Percentiles rank a stretch among this genome's conserved stretches.
Conservation (phyloP, 495 filamentous ascomycete genomes). For the Trichoderma reesei region DNA sequence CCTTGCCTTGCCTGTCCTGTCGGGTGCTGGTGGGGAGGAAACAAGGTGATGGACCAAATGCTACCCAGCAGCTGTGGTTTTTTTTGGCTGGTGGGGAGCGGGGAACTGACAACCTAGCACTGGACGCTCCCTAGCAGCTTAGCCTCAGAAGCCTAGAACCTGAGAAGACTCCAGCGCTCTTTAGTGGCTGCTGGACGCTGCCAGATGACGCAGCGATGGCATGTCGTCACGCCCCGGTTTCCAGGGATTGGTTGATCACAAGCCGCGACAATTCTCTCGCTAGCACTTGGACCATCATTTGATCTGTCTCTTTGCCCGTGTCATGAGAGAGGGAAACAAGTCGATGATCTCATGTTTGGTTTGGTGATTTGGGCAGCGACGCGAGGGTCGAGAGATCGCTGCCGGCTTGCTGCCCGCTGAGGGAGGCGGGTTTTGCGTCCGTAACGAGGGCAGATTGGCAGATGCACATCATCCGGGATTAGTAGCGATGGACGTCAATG, state of each 20-base stretch:
- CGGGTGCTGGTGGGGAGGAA: background rate
- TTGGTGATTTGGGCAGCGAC: background rate
- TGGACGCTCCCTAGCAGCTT: background rate
- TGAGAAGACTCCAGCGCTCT: background rate
- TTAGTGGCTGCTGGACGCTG: background rate
- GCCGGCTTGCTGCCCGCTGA: too few species aligned
- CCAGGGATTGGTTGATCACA: background rate
- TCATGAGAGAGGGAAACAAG: background rate
- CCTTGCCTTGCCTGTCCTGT: background rate
- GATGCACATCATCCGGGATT: too few species aligned
- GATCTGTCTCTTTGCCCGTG: too few species aligned
- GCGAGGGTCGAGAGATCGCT: too few species aligned
- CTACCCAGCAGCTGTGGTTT: too few species aligned
- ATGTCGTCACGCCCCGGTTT: background rate
- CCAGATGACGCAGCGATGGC: constrained; percentile 1
- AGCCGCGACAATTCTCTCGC: background rate
- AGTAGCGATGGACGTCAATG: too few species aligned
- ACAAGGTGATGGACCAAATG: too few species aligned
- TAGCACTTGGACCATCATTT: background rate
- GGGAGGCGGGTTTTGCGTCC: too few species aligned
- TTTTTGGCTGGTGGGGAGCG: background rate
- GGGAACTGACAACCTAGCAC: background rate
- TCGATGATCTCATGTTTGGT: background rate
- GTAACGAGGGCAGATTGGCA: too few species aligned
- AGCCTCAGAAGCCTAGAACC: too few species aligned